A percentile compares a stretch with the other conserved stretches of the same genome.
Conservation (phyloP, 306 rosid genomes). For the Cucumis melo region DNA sequence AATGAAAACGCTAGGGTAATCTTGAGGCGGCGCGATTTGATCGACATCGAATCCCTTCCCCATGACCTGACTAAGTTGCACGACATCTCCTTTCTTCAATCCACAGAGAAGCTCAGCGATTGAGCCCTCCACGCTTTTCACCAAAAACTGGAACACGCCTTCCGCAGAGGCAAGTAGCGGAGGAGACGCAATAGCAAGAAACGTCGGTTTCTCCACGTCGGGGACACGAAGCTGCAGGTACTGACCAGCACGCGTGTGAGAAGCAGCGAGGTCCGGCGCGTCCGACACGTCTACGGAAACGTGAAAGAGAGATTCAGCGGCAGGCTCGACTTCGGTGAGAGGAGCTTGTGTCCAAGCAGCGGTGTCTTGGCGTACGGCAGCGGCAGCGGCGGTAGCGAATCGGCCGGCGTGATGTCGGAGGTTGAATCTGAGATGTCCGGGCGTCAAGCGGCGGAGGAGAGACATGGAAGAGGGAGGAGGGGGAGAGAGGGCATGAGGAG, state of each 20-base stretch:
- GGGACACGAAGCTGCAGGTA: slow-evolving; percentile 72
- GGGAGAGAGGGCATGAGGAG: slow-evolving; percentile 52
- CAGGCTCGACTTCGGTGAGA: slow-evolving; percentile 46
- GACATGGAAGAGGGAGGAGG: slow-evolving; percentile 48
- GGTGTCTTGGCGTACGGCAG: slow-evolving; percentile 70
- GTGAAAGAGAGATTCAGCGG: slow-evolving; percentile 84
- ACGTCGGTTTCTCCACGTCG: slow-evolving; percentile 47
- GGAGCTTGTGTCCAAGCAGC: slow-evolving; percentile 70
- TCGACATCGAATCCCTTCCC: slow-evolving; percentile 65
- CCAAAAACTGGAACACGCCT: slow-evolving; percentile 72
- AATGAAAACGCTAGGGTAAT: slow-evolving; percentile 41
- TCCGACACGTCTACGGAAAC: slow-evolving; percentile 70
- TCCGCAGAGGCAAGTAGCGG: slow-evolving; percentile 35
- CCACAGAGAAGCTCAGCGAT: slow-evolving; percentile 76
- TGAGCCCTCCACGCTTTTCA: slow-evolving; percentile 72
- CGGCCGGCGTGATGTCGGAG: slow-evolving; percentile 16
- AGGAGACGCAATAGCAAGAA: slow-evolving; percentile 87
- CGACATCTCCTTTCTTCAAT: slow-evolving; percentile 75
- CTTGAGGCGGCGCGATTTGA: slow-evolving; percentile 63
- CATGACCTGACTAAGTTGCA: slow-evolving; percentile 63
- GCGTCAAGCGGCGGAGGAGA: slow-evolving; percentile 54
- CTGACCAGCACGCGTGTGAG: slow-evolving; percentile 74
- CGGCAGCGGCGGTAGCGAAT: slow-evolving; percentile 27
- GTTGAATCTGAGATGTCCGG: slow-evolving; percentile 15
- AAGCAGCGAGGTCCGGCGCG: slow-evolving; percentile 52